Conservation (phyloP, 2,329 filamentous ascomycete species). For the Aspergillus neotritici region DNA sequence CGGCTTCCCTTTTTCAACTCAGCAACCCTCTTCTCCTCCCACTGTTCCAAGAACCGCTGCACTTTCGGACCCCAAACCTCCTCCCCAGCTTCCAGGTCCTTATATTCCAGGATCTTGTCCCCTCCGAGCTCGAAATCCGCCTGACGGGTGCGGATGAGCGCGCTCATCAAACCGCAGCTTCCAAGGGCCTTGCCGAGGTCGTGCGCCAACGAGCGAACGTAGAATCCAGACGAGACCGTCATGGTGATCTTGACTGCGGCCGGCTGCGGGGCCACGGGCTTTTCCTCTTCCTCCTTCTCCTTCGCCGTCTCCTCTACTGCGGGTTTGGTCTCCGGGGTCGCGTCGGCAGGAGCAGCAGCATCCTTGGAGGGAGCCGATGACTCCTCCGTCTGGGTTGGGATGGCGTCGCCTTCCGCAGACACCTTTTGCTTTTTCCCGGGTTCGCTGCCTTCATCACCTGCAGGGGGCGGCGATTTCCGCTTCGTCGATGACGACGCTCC, state of each 20-base stretch:
- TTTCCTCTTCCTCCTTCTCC: background rate
- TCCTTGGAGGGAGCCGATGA: constrained; percentile 4
- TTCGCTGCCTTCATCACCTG: background rate
- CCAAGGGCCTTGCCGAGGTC: constrained; percentile 78
- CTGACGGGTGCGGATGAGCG: constrained; percentile 74
- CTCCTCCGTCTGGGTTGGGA: constrained; percentile 13
- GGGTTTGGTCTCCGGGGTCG: background rate
- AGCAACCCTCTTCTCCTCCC: constrained; percentile 40
- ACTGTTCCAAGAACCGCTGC: constrained; percentile 50
- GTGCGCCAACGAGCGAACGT: constrained; percentile 88
- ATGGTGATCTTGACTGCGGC: constrained; percentile 79
- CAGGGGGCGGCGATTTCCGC: constrained; percentile 31
- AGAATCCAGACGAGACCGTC: constrained; percentile 93
- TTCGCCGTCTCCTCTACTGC: background rate
- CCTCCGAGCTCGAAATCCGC: constrained; percentile 69
- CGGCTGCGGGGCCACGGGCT: constrained; percentile 32
- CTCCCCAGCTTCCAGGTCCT: constrained; percentile 70
- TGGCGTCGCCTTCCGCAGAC: constrained; percentile 21
- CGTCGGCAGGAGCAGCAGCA: background rate
- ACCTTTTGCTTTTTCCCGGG: constrained; percentile 29
- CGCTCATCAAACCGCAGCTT: constrained; percentile 80
- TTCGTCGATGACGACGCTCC: constrained; percentile 21
- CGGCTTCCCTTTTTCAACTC: constrained; percentile 1
- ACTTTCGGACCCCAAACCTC: constrained; percentile 77
- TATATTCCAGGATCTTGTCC: constrained; percentile 69